Evolutionary conservation across 148 eudicot species (phyloP).

Genomic region (Rhododendron williamsianum): DNA sequence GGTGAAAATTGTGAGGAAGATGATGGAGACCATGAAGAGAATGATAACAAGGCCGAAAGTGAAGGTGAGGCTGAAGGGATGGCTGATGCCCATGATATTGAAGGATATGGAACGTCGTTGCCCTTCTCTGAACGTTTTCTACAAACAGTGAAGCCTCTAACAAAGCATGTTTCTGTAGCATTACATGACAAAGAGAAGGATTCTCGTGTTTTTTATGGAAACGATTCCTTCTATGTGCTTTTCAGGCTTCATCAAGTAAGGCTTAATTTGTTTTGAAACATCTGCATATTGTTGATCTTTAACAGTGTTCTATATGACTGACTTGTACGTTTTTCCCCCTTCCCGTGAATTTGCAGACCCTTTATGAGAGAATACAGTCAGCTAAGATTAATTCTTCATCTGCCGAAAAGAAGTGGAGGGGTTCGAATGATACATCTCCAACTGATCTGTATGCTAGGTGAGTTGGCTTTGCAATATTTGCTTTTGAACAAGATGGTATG

Average conservation of each 20-base stretch:
- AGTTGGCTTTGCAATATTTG: conserved; percentile 6
- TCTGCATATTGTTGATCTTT: not conserved
- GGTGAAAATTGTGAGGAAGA: conserved; percentile 58
- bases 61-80: conserved; percentile 69
- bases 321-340: conserved; percentile 2
- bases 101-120: conserved; percentile 38
- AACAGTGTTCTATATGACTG: not conserved
- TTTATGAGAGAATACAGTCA: conserved; percentile 71
- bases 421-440: conserved; percentile 37
- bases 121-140: conserved; percentile 48
- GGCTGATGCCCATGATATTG: conserved; percentile 50
- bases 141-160: conserved; percentile 58
- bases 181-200: conserved; percentile 30
- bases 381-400: conserved; percentile 64
- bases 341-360: conserved; percentile 36
- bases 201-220: conserved; percentile 66
- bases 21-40: conserved; percentile 49
- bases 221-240: conserved; percentile 72
- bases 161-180: conserved; percentile 40
- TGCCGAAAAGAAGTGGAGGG: conserved; percentile 58
- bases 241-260: conserved; percentile 87
- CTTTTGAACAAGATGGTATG: conserved; percentile 1
- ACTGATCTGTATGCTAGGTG: conserved; percentile 65
- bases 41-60: conserved; percentile 61
- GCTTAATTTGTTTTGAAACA: not conserved